Percentiles rank a stretch among this genome's conserved stretches.
phyloP scores from a whole-genome alignment of 2,329 filamentous ascomycete species.

The Ceratocystis albifundus region DNA sequence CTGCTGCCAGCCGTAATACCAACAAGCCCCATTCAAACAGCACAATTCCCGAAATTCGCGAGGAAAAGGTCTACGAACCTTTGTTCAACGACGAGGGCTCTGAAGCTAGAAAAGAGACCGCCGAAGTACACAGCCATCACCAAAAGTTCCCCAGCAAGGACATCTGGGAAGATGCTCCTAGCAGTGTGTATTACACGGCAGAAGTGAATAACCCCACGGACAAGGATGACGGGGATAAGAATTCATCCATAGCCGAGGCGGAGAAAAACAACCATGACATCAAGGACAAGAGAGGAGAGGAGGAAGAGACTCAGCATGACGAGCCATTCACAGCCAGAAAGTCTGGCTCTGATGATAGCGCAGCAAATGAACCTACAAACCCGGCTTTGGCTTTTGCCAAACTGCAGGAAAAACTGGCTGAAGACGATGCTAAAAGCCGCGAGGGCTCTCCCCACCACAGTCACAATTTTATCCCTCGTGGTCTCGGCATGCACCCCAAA shows the following conservation, averaged over 20 bases:
- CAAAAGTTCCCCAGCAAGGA: constrained; percentile 85
- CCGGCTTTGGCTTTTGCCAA: constrained; percentile 55
- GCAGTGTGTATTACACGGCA: constrained; percentile 65
- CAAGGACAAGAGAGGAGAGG: neutral
- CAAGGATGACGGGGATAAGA: constrained; percentile 2
- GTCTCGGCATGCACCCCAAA: constrained; percentile 23
- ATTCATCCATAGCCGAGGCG: constrained; percentile 32
- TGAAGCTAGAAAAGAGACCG: constrained; percentile 42
- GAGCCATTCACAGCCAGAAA: constrained; percentile 26
- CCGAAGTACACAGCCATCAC: constrained; percentile 36
- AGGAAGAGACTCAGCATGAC: constrained; percentile 10
- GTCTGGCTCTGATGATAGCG: constrained; percentile 27
- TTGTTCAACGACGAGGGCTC: constrained; percentile 61
- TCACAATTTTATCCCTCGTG: constrained; percentile 38
- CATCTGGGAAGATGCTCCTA: constrained; percentile 92
- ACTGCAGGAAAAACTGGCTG: constrained; percentile 53
- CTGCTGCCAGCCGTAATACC: constrained; percentile 47
- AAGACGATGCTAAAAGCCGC: constrained; percentile 36
- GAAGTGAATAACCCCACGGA: constrained; percentile 67
- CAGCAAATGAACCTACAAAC: constrained; percentile 38
- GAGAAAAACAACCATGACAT: constrained; percentile 23
- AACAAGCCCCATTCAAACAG: constrained; percentile 35
- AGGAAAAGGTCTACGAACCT: constrained; percentile 90
- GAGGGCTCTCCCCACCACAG: constrained; percentile 33
- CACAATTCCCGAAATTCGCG: constrained; percentile 71